Percentiles rank a stretch among this genome's conserved stretches.
Conservation (phyloP, 208 protist species). For the Entamoeba dispar region DNA sequence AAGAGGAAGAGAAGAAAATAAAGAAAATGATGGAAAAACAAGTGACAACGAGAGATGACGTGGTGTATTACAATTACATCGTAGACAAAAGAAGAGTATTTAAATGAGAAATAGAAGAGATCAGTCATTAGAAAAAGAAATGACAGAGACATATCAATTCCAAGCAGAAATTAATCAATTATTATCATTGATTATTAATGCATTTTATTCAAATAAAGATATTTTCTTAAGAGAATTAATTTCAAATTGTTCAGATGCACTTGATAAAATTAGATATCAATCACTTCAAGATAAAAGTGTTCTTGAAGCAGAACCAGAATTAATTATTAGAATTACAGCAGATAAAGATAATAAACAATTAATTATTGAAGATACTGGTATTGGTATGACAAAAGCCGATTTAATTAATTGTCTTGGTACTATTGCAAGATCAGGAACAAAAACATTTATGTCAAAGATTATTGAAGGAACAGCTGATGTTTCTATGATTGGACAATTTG, state of each 20-base stretch:
- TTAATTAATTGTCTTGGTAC: conserved; percentile 90
- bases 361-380: conserved; percentile 76
- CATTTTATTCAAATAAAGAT: conserved; percentile 96
- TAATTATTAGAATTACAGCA: conserved; percentile 75
- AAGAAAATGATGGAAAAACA: too few species aligned
- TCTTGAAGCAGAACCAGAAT: conserved; percentile 62
- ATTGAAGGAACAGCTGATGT: conserved; percentile 61
- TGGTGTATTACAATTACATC: too few species aligned
- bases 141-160: conserved; percentile 4
- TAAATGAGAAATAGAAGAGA: too few species aligned
- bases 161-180: conserved; percentile 42
- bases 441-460: conserved; percentile 91
- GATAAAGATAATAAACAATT: conserved; percentile 77
- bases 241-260: conserved; percentile 80
- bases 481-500: conserved; percentile 95
- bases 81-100: too few species aligned
- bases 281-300: conserved; percentile 65
- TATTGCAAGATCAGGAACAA: conserved; percentile 94
- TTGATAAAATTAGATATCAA: conserved; percentile 58
- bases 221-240: conserved; percentile 96
- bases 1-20: too few species aligned
- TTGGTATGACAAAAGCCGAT: conserved; percentile 97
- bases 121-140: neutral
- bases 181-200: conserved; percentile 95
- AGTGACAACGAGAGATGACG: too few species aligned